phyloP scores from a whole-genome alignment of 345 rosid species.

The Eucalyptus viminalis region DNA sequence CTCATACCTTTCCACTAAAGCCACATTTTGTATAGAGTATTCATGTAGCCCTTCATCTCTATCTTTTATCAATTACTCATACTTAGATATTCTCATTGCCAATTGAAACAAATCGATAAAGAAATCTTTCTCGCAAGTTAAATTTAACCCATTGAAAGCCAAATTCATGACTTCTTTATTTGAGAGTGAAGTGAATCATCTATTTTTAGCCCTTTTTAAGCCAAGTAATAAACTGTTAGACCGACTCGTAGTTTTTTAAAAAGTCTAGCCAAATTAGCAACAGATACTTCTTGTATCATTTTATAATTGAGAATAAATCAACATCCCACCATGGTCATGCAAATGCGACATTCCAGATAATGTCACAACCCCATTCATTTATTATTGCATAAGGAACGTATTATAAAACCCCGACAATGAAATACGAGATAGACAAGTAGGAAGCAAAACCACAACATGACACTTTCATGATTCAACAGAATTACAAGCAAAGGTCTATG shows the following conservation, averaged over 20 bases:
- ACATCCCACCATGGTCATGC: too few species aligned
- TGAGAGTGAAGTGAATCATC: neutral
- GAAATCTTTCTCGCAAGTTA: neutral
- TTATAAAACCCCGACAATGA: too few species aligned
- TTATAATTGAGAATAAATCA: neutral
- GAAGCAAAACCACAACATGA: too few species aligned
- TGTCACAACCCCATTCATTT: too few species aligned
- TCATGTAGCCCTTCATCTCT: neutral
- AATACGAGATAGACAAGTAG: too few species aligned
- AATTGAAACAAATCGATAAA: neutral
- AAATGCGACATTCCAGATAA: too few species aligned
- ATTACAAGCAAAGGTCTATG: too few species aligned
- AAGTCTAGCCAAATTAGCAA: neutral
- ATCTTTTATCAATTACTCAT: neutral
- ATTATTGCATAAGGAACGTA: too few species aligned
- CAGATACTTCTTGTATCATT: neutral
- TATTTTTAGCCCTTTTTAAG: neutral
- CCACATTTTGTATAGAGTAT: neutral
- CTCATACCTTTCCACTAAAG: neutral
- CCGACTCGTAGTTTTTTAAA: neutral
- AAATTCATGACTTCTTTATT: neutral
- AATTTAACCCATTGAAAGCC: neutral
- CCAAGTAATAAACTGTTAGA: too few species aligned
- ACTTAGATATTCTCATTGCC: neutral
- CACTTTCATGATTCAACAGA: too few species aligned